Base-by-base conservation (phyloP, 1,284 basidiomycete species). In the Marasmius tenuissimus region DNA sequence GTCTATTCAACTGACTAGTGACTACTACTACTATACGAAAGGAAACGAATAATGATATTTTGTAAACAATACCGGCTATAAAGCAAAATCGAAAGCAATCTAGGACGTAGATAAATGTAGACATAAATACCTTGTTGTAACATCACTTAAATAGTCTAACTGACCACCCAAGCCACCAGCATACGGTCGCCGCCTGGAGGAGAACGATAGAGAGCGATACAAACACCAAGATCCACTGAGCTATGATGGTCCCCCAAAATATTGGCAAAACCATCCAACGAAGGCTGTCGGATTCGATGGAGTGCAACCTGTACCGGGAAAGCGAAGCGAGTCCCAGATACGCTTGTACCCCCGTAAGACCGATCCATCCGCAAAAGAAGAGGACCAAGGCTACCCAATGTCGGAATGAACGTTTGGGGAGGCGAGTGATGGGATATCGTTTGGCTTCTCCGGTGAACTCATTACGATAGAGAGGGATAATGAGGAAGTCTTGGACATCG, bases 371-470 rank as follows among this genome's bases (percentile, higher is more conserved):
- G 50, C 79, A 63, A 60, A 80, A 82, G 60, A 91, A 82, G 16
- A 84, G 59, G 11, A 81, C 65, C 18, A 91, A 78, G 8, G 81
- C 84, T 18, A 87, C 66, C 89, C 89, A 91, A 65, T 92, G 90
- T 2, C 79, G 81, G 59, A 83, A 66, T 1, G 89, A 88, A 27
- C 89, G 85, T 61, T 69, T 74, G n/a, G 89, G 89, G 54, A 91
- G 72, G 1, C 69, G 71, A 40, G 72, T 70, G 68, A 92, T 84
- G 4, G 77, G 78, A 68, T 91, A 91, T 67, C 85, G 79, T 66
- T 89, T 87, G 42, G 84, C 61, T 75, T 90, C 88, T 45, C 89
- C 89, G 0, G 89, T 91, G 70, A 91, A 92, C 68, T 91, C 89
- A 71, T 92, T 90, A 48, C 91, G 83, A 67, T 92, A 92, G 68